Evolutionary conservation across 768 basidiomycete genomes (phyloP).

Genomic region (Amanita rimosa): DNA sequence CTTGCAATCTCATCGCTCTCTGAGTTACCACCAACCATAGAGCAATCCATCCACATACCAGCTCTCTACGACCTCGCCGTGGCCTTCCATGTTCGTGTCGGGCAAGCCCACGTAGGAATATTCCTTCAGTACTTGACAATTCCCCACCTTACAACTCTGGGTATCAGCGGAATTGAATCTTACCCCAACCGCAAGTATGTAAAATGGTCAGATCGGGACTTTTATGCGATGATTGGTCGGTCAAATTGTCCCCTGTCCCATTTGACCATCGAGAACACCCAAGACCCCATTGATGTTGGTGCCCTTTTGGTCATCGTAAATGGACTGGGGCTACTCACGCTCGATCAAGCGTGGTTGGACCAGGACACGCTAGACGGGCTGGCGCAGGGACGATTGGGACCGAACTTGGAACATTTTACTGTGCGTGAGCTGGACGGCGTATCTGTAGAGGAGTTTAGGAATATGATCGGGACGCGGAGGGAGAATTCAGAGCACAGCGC

Average conservation of each 20-base stretch:
- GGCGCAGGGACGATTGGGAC: neutral
- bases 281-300: neutral
- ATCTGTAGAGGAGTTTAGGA: too few relatives aligned
- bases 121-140: neutral
- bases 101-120: neutral
- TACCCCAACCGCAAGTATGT: neutral
- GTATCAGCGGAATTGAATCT: neutral
- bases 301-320: neutral
- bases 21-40: neutral
- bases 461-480: too few relatives aligned
- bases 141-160: neutral
- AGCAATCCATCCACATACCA: neutral
- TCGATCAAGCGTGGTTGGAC: neutral
- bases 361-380: neutral
- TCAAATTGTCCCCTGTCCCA: neutral
- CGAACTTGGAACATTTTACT: neutral
- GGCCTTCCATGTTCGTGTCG: neutral
- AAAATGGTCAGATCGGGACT: neutral
- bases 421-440: too few relatives aligned
- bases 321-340: neutral
- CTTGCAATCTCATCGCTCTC: neutral
- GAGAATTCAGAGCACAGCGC: too few relatives aligned
- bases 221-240: neutral
- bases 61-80: neutral
- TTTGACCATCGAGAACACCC: neutral